Percentiles rank a stretch among this genome's conserved stretches.
These are phyloP conservation scores for Blastomyces silverae DNA, from an alignment of 2,329 filamentous ascomycete genomes.

Conservation along the genomic window DNA sequence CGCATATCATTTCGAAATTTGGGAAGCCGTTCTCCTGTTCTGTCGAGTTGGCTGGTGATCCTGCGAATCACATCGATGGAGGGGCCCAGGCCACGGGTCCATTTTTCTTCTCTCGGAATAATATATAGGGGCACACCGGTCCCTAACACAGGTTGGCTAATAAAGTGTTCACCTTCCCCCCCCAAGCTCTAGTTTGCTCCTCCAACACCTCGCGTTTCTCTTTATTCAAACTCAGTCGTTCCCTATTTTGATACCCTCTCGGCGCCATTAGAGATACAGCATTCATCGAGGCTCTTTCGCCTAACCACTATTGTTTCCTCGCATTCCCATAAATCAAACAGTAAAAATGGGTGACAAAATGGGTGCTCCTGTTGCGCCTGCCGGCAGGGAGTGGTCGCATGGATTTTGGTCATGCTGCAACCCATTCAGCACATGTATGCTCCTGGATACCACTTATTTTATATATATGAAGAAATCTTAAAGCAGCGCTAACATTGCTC, in stretches of 20 bases:
- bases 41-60: background rate
- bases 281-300: background rate
- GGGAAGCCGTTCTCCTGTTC: background rate
- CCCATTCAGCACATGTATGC: slow-evolving; percentile 30
- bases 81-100: background rate
- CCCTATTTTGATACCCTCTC: background rate
- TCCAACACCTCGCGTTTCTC: background rate
- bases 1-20: slow-evolving; percentile 4
- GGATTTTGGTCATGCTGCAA: slow-evolving; percentile 32
- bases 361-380: background rate
- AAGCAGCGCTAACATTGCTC: background rate
- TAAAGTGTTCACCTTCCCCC: background rate
- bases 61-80: background rate
- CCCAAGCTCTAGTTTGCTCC: too few relatives aligned
- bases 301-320: background rate
- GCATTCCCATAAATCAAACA: background rate
- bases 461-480: background rate
- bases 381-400: slow-evolving; percentile 27
- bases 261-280: background rate
- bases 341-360: slow-evolving; percentile 11
- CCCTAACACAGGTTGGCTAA: background rate
- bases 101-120: background rate
- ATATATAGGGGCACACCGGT: background rate
- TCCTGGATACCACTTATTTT: background rate
- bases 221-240: background rate